Conservation (phyloP, 2,329 filamentous ascomycete species). For the Tympanopsis confertula region DNA sequence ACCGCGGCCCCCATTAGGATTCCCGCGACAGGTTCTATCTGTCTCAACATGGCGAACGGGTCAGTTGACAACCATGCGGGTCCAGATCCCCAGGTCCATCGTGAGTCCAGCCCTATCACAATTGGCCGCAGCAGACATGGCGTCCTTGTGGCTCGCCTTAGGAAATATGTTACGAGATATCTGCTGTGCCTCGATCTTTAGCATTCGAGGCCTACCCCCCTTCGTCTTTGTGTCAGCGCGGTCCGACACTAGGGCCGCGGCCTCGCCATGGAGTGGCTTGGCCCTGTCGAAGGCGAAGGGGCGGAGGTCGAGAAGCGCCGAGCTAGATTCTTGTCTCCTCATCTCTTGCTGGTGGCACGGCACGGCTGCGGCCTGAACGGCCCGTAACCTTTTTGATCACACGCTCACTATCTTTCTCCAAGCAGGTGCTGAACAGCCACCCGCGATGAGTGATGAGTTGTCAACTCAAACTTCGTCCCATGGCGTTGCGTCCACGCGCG, state of each 20-base stretch:
- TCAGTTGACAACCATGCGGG: not conserved
- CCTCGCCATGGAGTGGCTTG: not conserved
- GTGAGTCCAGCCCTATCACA: no score
- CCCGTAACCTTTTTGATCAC: conserved; percentile 1
- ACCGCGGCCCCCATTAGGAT: not conserved
- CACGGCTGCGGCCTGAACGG: not conserved
- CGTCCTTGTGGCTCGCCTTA: no score
- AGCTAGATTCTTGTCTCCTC: not conserved
- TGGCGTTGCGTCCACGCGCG: not conserved
- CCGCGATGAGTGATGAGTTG: no score
- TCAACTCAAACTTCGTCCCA: not conserved
- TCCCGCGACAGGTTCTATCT: not conserved
- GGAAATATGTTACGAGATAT: no score
- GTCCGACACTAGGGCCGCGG: not conserved
- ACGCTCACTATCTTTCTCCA: not conserved
- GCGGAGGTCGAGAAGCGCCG: not conserved
- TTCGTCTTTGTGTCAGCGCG: not conserved
- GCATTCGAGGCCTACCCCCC: not conserved
- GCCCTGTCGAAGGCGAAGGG: no score
- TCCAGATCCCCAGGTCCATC: not conserved
- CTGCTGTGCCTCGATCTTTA: not conserved
- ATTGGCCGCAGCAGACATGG: no score
- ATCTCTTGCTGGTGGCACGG: not conserved
- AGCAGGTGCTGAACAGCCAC: not conserved
- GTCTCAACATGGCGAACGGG: not conserved